Base-by-base conservation (phyloP, 352 stramenopile genomes). In the Phytophthora cryptogea region DNA sequence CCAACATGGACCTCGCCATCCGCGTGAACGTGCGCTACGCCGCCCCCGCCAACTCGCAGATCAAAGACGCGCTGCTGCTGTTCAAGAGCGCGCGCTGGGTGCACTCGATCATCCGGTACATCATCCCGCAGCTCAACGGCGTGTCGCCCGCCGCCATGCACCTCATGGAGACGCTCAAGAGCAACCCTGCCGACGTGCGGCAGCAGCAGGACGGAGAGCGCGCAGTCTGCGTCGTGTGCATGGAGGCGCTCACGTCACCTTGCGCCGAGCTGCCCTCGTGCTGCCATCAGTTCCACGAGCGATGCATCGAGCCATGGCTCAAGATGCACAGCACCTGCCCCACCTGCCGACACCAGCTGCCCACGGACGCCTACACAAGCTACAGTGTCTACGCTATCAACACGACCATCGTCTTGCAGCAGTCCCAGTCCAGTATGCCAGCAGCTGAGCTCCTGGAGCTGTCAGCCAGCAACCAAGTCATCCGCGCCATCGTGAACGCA, bases 311-410 rank as follows among this genome's bases (percentile, higher is more conserved):
- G 52, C 85, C 83, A 23, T 95, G 87, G 87, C 78, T 95, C 41
- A 90, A 88, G 59, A 88, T 92, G 66, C 85, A 94, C 68, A 89
- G 74, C 66, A 94, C 86, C 16, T 95, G 86, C 42, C 86, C 86
- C 7, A 94, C 83, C 1, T 95, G 87, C 54, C 83, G 87, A 32
- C 66, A 86, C 44, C 85, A 94, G 47, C 61, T 95, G 5, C 87
- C 87, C 4, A 94, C 80, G 0, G 87, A 95, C 46, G 72, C 78
- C 23, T 87, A 78, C 60, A 85, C 83, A n/a, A 94, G 89, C 54
- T 95, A 94, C 75, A 94, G 84, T 47, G 83, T 94, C 49, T 94
- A 94, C 66, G 84, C 86, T 32, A 95, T 95, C 72, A 95, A 95
- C 68, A 95, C 86, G 16, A 95, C 86, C 32, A 94, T 95, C 65